These are phyloP conservation scores for Crucihimalaya himalaica DNA, from an alignment of 345 rosid species.

Conservation along the genomic window DNA sequence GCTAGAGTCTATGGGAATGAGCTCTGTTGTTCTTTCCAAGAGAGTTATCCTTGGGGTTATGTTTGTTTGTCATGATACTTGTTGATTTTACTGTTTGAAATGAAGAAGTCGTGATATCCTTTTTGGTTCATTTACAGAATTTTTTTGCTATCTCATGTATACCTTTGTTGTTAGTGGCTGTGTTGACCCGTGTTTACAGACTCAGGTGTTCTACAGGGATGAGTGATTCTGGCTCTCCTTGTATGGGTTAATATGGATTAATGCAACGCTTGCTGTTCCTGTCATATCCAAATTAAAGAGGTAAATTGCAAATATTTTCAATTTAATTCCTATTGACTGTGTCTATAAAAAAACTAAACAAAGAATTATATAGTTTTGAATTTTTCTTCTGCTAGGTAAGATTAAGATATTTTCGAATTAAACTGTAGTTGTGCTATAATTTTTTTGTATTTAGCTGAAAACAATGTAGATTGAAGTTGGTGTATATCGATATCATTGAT, in stretches of 20 bases:
- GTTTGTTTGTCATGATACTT: background rate
- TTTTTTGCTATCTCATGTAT: background rate
- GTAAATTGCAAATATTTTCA: background rate
- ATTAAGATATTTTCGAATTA: background rate
- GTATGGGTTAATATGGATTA: background rate
- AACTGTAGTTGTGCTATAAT: background rate
- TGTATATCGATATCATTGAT: background rate
- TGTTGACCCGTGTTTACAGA: constrained; percentile 11
- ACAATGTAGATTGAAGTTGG: background rate
- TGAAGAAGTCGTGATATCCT: background rate
- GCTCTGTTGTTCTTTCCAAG: constrained; percentile 22
- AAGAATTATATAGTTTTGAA: background rate
- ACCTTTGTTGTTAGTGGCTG: constrained; percentile 11
- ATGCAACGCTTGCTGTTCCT: background rate
- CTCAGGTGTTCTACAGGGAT: constrained; percentile 4
- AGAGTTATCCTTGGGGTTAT: constrained; percentile 13
- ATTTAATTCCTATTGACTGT: background rate
- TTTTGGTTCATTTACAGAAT: background rate
- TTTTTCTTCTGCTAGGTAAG: constrained; percentile 1
- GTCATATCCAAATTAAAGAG: constrained; percentile 6
- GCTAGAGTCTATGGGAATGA: constrained; percentile 28
- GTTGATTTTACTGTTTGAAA: constrained; percentile 11
- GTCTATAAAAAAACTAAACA: background rate
- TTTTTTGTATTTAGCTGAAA: background rate
- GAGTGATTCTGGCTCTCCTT: constrained; percentile 9